These are phyloP conservation scores for Alternaria brassicae DNA, from an alignment of 2,329 filamentous ascomycete genomes.

Conservation along the genomic window DNA sequence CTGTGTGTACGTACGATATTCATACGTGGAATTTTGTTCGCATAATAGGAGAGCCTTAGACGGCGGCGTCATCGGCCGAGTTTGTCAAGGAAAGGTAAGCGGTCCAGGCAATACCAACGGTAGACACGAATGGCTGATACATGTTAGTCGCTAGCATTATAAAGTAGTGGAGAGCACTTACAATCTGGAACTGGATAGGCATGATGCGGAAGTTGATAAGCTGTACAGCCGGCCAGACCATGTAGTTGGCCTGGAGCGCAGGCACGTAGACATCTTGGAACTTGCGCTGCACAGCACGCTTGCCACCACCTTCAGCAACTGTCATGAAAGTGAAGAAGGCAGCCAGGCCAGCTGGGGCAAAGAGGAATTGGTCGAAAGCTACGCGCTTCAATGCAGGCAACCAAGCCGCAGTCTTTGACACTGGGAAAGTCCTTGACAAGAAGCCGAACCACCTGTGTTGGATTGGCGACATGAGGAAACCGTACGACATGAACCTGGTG, in stretches of 20 bases:
- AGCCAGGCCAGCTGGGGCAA: constrained; percentile 86
- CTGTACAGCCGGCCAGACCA: constrained; percentile 95
- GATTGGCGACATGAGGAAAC: constrained; percentile 92
- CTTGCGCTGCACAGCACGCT: constrained; percentile 79
- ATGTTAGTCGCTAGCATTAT: constrained; percentile 10
- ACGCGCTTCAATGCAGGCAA: constrained; percentile 87
- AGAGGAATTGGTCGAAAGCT: constrained; percentile 89
- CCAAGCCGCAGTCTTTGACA: constrained; percentile 74
- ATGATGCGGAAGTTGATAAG: constrained; percentile 96
- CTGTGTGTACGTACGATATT: constrained; percentile 19
- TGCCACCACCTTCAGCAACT: constrained; percentile 87
- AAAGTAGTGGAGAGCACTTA: constrained; percentile 59
- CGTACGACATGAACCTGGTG: constrained; percentile 95
- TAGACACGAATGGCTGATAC: constrained; percentile 88
- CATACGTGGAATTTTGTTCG: constrained; percentile 26
- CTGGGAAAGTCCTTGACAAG: constrained; percentile 80
- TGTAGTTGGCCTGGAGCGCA: constrained; percentile 92
- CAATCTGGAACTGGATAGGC: constrained; percentile 94
- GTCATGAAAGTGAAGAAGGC: constrained; percentile 98
- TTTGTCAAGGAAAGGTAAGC: constrained; percentile 94
- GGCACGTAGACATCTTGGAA: constrained; percentile 93
- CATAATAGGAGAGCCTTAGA: constrained; percentile 31
- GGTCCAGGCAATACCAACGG: constrained; percentile 95
- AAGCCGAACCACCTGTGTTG: constrained; percentile 97
- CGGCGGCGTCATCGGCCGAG: constrained; percentile 73